Evolutionary conservation across 805 yeast species (phyloP), one percentile per base, ranked within the genome.

Genomic region (Wickerhamiella siamensis): DNA sequence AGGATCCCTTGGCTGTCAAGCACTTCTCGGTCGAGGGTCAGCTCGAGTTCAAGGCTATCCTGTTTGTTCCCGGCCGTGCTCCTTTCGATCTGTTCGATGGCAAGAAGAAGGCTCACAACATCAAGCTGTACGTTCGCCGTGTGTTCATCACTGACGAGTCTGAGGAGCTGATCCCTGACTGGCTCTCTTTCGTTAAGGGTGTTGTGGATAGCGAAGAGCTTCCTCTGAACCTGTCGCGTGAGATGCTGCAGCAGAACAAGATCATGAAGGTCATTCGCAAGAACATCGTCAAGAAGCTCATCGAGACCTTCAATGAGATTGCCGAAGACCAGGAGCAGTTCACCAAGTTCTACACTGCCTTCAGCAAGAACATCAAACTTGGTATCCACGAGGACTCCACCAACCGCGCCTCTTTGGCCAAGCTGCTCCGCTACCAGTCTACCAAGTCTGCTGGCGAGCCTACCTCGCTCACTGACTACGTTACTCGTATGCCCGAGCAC

Each of bases 1-100:
- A 91, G 74, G 98, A 91, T 65, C 99, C 95, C 70, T 77, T 91
- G 64, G 96, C 96, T 54, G 97, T 91, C 55, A 91, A 91, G 77
- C 99, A 91, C 72, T 91, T 91, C 77, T 83, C 95, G 40, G 99
- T 91, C 61, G 99, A 91, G 74, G 99, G 99, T 75, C 98, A 91
- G 75, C 77, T 91, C 60, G 99, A 91, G 74, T 91, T 91, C 79
- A 87, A 80, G 73, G 97, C 98, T 51, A 91, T 91, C 62, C 73
- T 91, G 59, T 91, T 84, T 62, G 77, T 91, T 70, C 99, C 99
- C 69, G 83, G 82, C 75, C 86, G 98, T 74, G 96, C 99, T 59
- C 98, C 99, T 69, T 83, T 91, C 62, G 98, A 91, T 64, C 73
- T 94, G 64, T 91, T 91, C 63, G 98, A 91, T 75, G 74, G 87